Percentiles rank a stretch among this genome's conserved stretches.
Conservation (phyloP, 768 basidiomycete genomes). For the Leccinum ochraceum region DNA sequence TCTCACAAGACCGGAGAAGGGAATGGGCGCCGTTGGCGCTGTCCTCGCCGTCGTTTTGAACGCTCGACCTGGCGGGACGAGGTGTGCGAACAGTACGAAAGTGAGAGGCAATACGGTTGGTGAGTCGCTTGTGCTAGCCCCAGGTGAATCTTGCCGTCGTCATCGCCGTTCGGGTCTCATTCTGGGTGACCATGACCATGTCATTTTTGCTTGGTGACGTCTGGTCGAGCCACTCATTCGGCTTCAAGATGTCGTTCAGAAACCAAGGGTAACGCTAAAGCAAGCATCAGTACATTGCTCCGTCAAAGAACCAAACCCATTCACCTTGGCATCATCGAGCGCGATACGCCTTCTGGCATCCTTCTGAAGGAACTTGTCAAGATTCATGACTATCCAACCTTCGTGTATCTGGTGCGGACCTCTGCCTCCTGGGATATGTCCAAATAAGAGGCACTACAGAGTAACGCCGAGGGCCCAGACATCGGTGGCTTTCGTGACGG, state of each 20-base stretch:
- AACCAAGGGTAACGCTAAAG: conserved; percentile 65
- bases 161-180: conserved; percentile 77
- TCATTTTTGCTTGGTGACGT: conserved; percentile 53
- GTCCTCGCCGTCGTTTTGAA: conserved; percentile 22
- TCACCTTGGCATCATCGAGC: conserved; percentile 81
- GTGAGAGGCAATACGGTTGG: conserved; percentile 48
- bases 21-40: conserved; percentile 34
- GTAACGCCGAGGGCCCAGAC: conserved; percentile 98
- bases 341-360: conserved; percentile 72
- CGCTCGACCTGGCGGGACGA: conserved; percentile 17
- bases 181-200: conserved; percentile 64
- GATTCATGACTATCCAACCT: conserved; percentile 62
- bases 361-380: conserved; percentile 82
- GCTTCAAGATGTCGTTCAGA: conserved; percentile 62
- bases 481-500: conserved; percentile 92
- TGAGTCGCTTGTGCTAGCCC: conserved; percentile 50
- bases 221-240: conserved; percentile 67
- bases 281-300: conserved; percentile 3
- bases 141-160: conserved; percentile 63
- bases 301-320: conserved; percentile 12
- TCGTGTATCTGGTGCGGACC: conserved; percentile 46
- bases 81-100: conserved; percentile 43
- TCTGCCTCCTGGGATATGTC: conserved; percentile 74
- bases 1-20: conserved; percentile 22
- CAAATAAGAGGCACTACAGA: conserved; percentile 91